phyloP scores from a whole-genome alignment of 2,329 filamentous ascomycete species.

The Colletotrichum cordylinicola region DNA sequence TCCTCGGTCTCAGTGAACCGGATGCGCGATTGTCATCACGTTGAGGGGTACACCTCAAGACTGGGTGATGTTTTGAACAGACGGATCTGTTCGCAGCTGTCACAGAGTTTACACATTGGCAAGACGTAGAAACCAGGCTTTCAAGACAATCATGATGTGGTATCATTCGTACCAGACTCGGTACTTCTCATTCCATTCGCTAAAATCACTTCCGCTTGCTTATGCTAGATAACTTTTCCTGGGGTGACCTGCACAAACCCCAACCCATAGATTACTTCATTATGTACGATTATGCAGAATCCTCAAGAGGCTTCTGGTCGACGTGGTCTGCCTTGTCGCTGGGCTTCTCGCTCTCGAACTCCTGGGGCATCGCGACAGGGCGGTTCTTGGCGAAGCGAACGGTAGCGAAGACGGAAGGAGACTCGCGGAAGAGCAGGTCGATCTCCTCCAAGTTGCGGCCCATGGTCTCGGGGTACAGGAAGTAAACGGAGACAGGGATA shows the following conservation, averaged over 20 bases:
- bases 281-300: neutral
- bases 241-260: neutral
- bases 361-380: conserved; percentile 35
- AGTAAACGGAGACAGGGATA: conserved; percentile 49
- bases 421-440: conserved; percentile 47
- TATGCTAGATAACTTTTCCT: neutral
- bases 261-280: neutral
- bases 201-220: conserved; percentile 17
- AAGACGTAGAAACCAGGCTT: neutral
- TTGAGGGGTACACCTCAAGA: neutral
- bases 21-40: neutral
- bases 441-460: conserved; percentile 53
- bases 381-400: conserved; percentile 41
- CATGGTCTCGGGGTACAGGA: conserved; percentile 56
- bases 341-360: conserved; percentile 28
- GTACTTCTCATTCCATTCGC: neutral
- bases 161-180: neutral
- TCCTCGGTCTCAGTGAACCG: neutral
- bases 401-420: conserved; percentile 39
- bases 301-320: conserved; percentile 21
- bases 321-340: conserved; percentile 28
- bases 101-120: neutral
- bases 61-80: neutral
- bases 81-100: neutral
- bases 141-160: neutral